Evolutionary conservation across 2,329 filamentous ascomycete species (phyloP), one percentile per base, ranked within the genome.

Genomic region (Rasamsonia emersonii): DNA sequence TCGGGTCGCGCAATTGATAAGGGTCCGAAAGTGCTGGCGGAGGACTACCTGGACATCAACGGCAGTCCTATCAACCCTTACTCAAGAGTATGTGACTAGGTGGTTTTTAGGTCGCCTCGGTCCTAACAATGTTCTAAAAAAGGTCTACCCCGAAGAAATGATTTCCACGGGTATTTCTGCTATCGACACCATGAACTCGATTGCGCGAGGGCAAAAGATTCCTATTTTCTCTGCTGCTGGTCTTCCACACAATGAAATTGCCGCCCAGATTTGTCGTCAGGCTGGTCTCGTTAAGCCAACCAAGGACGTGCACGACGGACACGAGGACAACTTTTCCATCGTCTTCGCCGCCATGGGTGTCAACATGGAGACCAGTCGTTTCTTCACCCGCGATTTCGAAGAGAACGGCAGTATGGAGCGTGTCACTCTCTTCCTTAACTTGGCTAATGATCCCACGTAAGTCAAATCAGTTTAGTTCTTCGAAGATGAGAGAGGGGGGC

Each of bases 261-360:
- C 93, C 37, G 93, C 91, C 28, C 88, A 95, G 68, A 98, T 98
- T 65, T 95, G 88, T 71, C 80, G 93, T 67, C 91, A 98, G 65
- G 91, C 91, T 49, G 78, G 89, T 64, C 68, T 98, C 58, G 93
- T 96, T 44, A 79, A 86, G 49, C 86, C 86, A 20, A 93, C 85
- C 60, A 98, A 98, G 76, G 88, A 82, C 45, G 79, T 91, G 16
- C 91, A 98, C 56, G 93, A 98, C 54, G 88, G 79, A 35, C 91
- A 98, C 64, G 86, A 95, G 55, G 91, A 98, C 56, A 98, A 98
- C 71, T 98, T 98, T 75, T 95, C 88, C 39, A 98, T 98, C 53
- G 91, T 98, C 36, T 98, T 98, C 59, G 93, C 86, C 57, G 91
- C 91, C 56, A 98, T 98, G 91, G 91, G 91, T 86, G 91, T 98